Base-by-base conservation (phyloP, 164 flowering plant genomes). In the Vitis rupestris region DNA sequence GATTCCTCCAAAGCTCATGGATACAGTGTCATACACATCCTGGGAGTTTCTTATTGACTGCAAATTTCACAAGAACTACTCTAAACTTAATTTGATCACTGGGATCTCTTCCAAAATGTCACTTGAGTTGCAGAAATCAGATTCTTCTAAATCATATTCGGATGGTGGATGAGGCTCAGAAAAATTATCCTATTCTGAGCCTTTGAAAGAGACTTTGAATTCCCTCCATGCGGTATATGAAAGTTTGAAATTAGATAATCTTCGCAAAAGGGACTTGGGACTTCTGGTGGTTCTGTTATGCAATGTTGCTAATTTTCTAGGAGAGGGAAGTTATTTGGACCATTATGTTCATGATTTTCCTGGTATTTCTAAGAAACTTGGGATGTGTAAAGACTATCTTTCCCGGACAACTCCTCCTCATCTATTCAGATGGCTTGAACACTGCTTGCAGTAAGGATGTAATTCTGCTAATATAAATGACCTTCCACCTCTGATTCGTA, bases 201-300 rank as follows among this genome's bases (percentile, higher is more conserved):
- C 90, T 59, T 68, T 93, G 69, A 67, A 67, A 65, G 90, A 83
- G 73, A 82, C 82, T 66, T 80, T 93, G 77, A 17, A 89, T 70
- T 76, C 84, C 19, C 73, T 96, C 79, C 99, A 96, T 87, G 90
- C 98, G 11, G 85, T 96, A 14, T 96, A 96, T 81, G 99, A 96
- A 79, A 84, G 78, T 77, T 78, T 93, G 76, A 96, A 96, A 72
- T 82, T 93, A 59, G 87, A 92, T 70, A 85, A 69, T 81, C 97
- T 90, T 63, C 97, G 97, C 17, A 93, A 85, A 75, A 65, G 86
- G 99, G 19, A 17, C 19, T 17, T 17, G 19, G 19, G 19, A 17
- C 19, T 17, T 17, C 19, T 17, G 19, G 19, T 17, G 19, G 19
- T 17, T 17, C 19, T 17, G 19, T 17, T 17, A 17, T 17, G 19